These are phyloP conservation scores for Fusarium tjaetaba DNA, from an alignment of 2,329 filamentous ascomycete genomes.

Conservation along the genomic window DNA sequence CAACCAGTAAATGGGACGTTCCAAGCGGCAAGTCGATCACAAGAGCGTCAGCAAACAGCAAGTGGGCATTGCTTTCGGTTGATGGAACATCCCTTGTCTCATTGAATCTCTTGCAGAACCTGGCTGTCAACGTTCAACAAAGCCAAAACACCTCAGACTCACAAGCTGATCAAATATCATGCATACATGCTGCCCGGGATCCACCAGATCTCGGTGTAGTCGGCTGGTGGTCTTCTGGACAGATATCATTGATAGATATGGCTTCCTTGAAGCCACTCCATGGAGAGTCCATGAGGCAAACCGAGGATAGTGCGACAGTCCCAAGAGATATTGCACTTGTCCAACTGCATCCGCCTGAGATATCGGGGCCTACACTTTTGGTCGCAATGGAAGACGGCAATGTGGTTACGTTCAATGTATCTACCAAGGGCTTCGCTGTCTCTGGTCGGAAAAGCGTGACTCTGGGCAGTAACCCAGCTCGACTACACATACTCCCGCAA, in stretches of 20 bases:
- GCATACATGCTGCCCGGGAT: slow-evolving; percentile 77
- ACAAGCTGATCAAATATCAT: slow-evolving; percentile 78
- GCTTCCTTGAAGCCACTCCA: slow-evolving; percentile 72
- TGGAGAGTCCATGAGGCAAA: slow-evolving; percentile 68
- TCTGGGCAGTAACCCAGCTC: slow-evolving; percentile 85
- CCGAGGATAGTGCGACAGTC: slow-evolving; percentile 76
- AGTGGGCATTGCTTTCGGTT: slow-evolving; percentile 76
- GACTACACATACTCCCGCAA: slow-evolving; percentile 80
- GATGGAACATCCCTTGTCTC: slow-evolving; percentile 78
- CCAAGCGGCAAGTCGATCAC: slow-evolving; percentile 70
- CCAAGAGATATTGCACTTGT: slow-evolving; percentile 84
- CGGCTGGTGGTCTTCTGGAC: slow-evolving; percentile 88
- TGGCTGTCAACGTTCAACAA: slow-evolving; percentile 68
- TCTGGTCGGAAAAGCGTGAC: slow-evolving; percentile 82
- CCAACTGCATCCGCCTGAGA: slow-evolving; percentile 73
- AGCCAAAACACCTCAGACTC: slow-evolving; percentile 61
- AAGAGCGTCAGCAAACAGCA: slow-evolving; percentile 77
- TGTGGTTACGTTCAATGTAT: slow-evolving; percentile 83
- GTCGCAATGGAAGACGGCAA: slow-evolving; percentile 93
- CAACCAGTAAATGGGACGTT: slow-evolving; percentile 67
- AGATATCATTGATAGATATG: slow-evolving; percentile 78
- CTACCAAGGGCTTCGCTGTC: slow-evolving; percentile 68
- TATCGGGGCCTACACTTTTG: slow-evolving; percentile 77
- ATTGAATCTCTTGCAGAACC: slow-evolving; percentile 68
- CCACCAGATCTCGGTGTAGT: slow-evolving; percentile 76